These are phyloP conservation scores for Bifiguratus adelaidae DNA, from an alignment of 192 early-diverging fungal species.

Conservation along the genomic window DNA sequence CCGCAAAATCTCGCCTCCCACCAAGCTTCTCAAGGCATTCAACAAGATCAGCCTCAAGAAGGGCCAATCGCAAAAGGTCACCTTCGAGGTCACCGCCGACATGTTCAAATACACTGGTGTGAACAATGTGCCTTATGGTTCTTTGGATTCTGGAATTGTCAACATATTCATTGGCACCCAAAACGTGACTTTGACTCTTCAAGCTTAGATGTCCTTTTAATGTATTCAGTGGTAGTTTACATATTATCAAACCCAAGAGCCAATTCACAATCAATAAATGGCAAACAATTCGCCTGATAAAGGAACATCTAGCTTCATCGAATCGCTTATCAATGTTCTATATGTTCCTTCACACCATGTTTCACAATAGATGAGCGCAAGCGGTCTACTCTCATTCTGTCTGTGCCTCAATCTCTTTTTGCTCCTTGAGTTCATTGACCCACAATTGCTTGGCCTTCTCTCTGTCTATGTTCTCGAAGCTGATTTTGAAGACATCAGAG, in stretches of 20 bases:
- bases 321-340: too few relatives aligned
- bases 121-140: conserved; percentile 1
- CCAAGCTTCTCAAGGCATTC: conserved; percentile 38
- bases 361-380: too few relatives aligned
- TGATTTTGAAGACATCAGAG: conserved; percentile 50
- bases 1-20: conserved; percentile 35
- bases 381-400: too few relatives aligned
- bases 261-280: too few relatives aligned
- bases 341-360: too few relatives aligned
- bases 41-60: conserved; percentile 25
- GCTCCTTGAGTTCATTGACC: conserved; percentile 14
- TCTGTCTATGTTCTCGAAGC: conserved; percentile 24
- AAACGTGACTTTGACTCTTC: neutral
- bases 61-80: conserved; percentile 25
- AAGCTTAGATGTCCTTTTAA: too few relatives aligned
- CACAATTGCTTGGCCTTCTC: conserved; percentile 20
- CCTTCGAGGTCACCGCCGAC: conserved; percentile 24
- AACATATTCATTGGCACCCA: neutral
- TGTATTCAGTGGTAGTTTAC: too few relatives aligned
- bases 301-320: too few relatives aligned
- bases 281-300: too few relatives aligned
- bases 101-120: conserved; percentile 10
- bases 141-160: neutral
- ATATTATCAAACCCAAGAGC: too few relatives aligned
- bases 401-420: conserved; percentile 7